phyloP scores from a whole-genome alignment of 1,139 yeast species.

The Taphrina sp. region DNA sequence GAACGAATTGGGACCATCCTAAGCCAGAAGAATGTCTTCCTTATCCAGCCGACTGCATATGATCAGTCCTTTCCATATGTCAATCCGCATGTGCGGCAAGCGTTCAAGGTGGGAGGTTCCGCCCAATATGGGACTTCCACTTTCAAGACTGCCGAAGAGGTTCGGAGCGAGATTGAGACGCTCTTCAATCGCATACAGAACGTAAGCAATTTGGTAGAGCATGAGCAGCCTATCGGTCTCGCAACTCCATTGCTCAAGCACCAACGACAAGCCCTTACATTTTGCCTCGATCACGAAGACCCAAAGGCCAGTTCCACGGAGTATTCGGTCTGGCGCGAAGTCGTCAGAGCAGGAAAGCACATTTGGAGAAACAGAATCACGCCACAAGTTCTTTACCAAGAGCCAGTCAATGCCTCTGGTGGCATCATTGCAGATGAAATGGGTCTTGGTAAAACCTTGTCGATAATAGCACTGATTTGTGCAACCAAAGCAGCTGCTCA shows the following conservation, averaged over 20 bases:
- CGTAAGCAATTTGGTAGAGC: neutral
- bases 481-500: conserved; percentile 51
- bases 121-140: conserved; percentile 22
- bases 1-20: conserved; percentile 23
- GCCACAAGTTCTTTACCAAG: conserved; percentile 43
- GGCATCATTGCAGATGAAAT: conserved; percentile 98
- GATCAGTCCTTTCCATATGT: conserved; percentile 22
- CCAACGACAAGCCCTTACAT: conserved; percentile 55
- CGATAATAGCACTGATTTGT: conserved; percentile 75
- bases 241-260: conserved; percentile 22
- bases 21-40: conserved; percentile 29
- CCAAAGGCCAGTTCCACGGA: conserved; percentile 41
- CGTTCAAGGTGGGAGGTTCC: conserved; percentile 10
- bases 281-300: conserved; percentile 88
- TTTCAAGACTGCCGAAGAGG: conserved; percentile 28
- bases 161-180: conserved; percentile 25
- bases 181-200: conserved; percentile 25
- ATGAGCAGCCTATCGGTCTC: conserved; percentile 12
- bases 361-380: conserved; percentile 46
- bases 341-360: conserved; percentile 21
- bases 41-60: conserved; percentile 27
- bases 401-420: conserved; percentile 56
- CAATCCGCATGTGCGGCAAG: conserved; percentile 25
- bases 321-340: conserved; percentile 39
- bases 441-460: conserved; percentile 98